Evolutionary conservation across 306 rosid genomes (phyloP), one percentile per base, ranked within the genome.

Genomic region (Pterocarpus santalinus): DNA sequence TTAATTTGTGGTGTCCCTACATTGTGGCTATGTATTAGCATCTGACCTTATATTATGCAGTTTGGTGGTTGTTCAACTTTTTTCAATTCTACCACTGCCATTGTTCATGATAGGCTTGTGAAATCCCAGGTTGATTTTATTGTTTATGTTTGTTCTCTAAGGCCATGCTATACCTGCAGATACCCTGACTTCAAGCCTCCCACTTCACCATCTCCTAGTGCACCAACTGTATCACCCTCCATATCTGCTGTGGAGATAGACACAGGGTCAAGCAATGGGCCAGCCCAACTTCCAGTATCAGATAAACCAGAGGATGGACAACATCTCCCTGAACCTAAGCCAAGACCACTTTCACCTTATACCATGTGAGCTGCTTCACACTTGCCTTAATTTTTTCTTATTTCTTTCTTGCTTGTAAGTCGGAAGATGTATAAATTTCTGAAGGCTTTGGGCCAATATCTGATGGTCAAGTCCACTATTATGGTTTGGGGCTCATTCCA

Each of bases 131-230:
- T 22, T 22, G 28, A 22, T 22, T 22, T 1, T 22, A 22, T 22
- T 22, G 28, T 22, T 22, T 22, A 22, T 22, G 28, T 22, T 22
- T 22, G 28, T 22, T 22, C 60, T 28, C 57, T 72, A 55, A 65
- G 32, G 75, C 60, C 75, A 53, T 60, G 62, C 35, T 73, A 5
- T 64, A 16, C 47, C 71, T 86, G 80, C 79, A 94, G 98, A 58
- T 92, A 94, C 36, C 83, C 89, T 65, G 88, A 90, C 79, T 83
- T 94, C 16, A 94, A 94, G 92, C 97, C 97, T 73, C 94, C 98
- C 22, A 72, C 92, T 62, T 89, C 95, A 69, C 97, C 98, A 47
- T 85, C 94, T 88, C 97, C 97, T 13, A 88, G 41, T 87, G 83
- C 80, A 81, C 92, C 95, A 33, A 61, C 7, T 57, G 10, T 49